Percentiles rank a stretch among this genome's conserved stretches.
phyloP scores from a whole-genome alignment of 1,139 yeast species.

The Debaryomyces coudertii region DNA sequence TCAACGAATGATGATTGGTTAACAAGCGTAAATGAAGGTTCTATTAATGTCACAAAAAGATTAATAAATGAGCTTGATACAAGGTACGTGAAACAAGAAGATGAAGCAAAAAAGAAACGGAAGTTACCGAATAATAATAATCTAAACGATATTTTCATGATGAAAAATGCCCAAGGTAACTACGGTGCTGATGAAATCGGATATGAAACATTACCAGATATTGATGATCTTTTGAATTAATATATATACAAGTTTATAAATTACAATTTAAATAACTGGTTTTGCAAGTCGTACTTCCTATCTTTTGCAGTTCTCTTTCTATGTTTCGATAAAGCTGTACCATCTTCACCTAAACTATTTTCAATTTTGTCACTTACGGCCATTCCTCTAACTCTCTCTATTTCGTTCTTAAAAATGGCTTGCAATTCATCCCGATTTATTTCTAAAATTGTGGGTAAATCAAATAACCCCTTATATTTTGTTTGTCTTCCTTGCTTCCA shows the following conservation, averaged over 20 bases:
- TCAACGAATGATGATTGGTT: slow-evolving; percentile 23
- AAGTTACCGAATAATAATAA: slow-evolving; percentile 13
- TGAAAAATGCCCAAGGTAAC: slow-evolving; percentile 22
- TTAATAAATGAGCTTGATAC: slow-evolving; percentile 25
- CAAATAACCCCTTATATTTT: slow-evolving; percentile 40
- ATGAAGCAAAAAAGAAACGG: slow-evolving; percentile 21
- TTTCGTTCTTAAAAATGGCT: slow-evolving; percentile 32
- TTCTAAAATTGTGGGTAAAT: slow-evolving; percentile 38
- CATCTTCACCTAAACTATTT: slow-evolving; percentile 46
- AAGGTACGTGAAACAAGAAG: slow-evolving; percentile 21
- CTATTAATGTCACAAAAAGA: slow-evolving; percentile 20
- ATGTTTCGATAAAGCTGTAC: slow-evolving; percentile 36
- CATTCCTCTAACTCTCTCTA: slow-evolving; percentile 32
- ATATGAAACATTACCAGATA: slow-evolving; percentile 37
- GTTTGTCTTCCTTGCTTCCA: slow-evolving; percentile 63
- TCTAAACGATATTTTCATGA: slow-evolving; percentile 1
- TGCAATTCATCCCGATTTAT: slow-evolving; percentile 29
- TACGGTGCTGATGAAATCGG: slow-evolving; percentile 33
- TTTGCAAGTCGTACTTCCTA: slow-evolving; percentile 44
- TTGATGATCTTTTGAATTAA: slow-evolving; percentile 29
- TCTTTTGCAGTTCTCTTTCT: slow-evolving; percentile 52
- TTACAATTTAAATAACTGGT: slow-evolving; percentile 43
- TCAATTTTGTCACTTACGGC: slow-evolving; percentile 33
- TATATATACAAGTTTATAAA: slow-evolving; percentile 9
- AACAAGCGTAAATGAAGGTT: slow-evolving; percentile 14